phyloP scores from a whole-genome alignment of 345 rosid genomes.

The Gossypium bickii region DNA sequence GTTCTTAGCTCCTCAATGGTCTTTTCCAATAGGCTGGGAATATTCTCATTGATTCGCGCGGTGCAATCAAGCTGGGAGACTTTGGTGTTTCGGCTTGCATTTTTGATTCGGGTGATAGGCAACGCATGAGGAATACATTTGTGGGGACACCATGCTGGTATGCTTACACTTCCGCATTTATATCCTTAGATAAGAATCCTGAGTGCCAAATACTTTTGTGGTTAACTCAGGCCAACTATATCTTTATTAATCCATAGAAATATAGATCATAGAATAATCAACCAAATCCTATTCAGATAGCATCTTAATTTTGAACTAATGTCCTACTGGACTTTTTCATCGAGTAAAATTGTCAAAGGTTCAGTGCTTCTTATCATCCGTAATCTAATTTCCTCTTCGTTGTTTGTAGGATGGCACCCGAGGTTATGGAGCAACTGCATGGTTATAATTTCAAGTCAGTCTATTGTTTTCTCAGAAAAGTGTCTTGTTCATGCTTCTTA shows the following conservation, averaged over 20 bases:
- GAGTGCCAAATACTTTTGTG: slow-evolving; percentile 6
- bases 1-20: slow-evolving; percentile 5
- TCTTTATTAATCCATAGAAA: not conserved
- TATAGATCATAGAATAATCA: not conserved
- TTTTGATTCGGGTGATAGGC: slow-evolving; percentile 98
- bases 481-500: slow-evolving; percentile 9
- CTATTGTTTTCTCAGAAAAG: slow-evolving; percentile 14
- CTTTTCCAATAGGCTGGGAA: slow-evolving; percentile 73
- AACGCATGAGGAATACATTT: slow-evolving; percentile 93
- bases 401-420: slow-evolving; percentile 95
- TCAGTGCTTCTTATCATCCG: slow-evolving; percentile 12
- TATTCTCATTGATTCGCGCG: slow-evolving; percentile 73
- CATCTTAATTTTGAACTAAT: not conserved
- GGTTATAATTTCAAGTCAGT: slow-evolving; percentile 97
- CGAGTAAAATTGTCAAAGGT: not conserved
- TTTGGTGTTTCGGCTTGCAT: slow-evolving; percentile 98
- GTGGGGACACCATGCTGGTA: slow-evolving; percentile 99
- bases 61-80: slow-evolving; percentile 86
- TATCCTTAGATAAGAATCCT: not conserved
- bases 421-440: slow-evolving; percentile 97
- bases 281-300: not conserved
- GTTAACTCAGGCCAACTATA: not conserved
- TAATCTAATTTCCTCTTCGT: slow-evolving; percentile 4
- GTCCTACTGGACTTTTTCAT: not conserved
- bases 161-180: slow-evolving; percentile 8